These are phyloP conservation scores for Trichoderma sp. DNA, from an alignment of 2,329 filamentous ascomycete species.

Conservation along the genomic window DNA sequence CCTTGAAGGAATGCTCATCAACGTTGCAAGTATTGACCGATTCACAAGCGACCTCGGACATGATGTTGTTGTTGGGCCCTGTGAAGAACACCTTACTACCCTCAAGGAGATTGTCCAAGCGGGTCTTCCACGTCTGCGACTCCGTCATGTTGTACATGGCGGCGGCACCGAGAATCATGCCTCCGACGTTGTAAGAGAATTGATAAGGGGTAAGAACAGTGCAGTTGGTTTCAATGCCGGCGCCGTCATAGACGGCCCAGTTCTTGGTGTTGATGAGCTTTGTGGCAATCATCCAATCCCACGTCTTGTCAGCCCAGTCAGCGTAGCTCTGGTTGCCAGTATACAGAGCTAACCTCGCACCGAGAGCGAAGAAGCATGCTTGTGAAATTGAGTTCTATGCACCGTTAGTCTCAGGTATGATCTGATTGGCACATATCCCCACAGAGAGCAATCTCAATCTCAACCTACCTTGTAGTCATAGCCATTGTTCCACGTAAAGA, in stretches of 20 bases:
- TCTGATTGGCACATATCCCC: too few relatives aligned
- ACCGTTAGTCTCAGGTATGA: slow-evolving; percentile 27
- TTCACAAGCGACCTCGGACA: slow-evolving; percentile 67
- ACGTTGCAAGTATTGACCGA: slow-evolving; percentile 58
- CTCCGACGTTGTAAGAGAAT: slow-evolving; percentile 69
- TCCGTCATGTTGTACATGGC: slow-evolving; percentile 66
- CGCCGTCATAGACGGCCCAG: slow-evolving; percentile 63
- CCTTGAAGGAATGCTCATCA: slow-evolving; percentile 64
- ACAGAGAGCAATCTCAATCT: background rate
- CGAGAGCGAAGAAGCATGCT: slow-evolving; percentile 61
- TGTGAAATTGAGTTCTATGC: slow-evolving; percentile 67
- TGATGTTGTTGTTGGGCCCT: slow-evolving; percentile 51
- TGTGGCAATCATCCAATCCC: slow-evolving; percentile 63
- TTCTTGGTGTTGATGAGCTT: slow-evolving; percentile 56
- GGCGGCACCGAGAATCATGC: slow-evolving; percentile 63
- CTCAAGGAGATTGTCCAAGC: slow-evolving; percentile 56
- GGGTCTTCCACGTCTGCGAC: slow-evolving; percentile 54
- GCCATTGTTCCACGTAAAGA: slow-evolving; percentile 77
- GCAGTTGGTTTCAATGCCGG: slow-evolving; percentile 57
- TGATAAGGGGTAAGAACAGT: slow-evolving; percentile 58
- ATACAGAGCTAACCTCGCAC: slow-evolving; percentile 69
- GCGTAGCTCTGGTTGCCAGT: slow-evolving; percentile 75
- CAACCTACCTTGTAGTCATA: slow-evolving; percentile 65
- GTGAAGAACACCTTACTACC: slow-evolving; percentile 56
- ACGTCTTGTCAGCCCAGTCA: slow-evolving; percentile 72